Evolutionary conservation across 345 rosid species (phyloP).

Genomic region (Barbarea vulgaris): DNA sequence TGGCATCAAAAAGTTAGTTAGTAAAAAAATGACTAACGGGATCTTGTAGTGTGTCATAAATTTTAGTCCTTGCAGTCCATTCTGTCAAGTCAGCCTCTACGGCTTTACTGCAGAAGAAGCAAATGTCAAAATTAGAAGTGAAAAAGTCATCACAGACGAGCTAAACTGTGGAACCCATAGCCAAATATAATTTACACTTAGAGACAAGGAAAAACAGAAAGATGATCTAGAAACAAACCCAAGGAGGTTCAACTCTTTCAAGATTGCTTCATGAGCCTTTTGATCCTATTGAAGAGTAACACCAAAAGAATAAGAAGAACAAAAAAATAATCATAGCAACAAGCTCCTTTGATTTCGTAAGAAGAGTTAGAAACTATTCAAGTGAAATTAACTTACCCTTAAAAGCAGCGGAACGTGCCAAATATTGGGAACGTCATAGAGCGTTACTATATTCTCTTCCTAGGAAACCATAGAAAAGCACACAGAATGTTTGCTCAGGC

Average conservation of each 20-base stretch:
- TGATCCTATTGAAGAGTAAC: slow-evolving; percentile 62
- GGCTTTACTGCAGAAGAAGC: slow-evolving; percentile 55
- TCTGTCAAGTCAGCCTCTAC: slow-evolving; percentile 63
- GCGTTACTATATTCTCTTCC: slow-evolving; percentile 79
- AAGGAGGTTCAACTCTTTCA: slow-evolving; percentile 67
- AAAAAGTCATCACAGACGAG: slow-evolving; percentile 11
- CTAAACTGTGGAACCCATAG: slow-evolving; percentile 9
- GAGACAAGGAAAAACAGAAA: not conserved
- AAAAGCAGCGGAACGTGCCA: slow-evolving; percentile 93
- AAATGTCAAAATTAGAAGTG: slow-evolving; percentile 18
- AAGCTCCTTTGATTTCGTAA: not conserved
- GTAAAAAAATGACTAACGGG: slow-evolving; percentile 54
- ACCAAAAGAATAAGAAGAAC: slow-evolving; percentile 13
- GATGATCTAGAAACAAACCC: slow-evolving; percentile 56
- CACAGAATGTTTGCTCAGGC: not conserved
- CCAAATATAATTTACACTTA: not conserved
- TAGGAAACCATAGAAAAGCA: slow-evolving; percentile 42
- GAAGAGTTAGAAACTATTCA: not conserved
- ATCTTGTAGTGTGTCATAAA: slow-evolving; percentile 66
- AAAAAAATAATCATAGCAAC: slow-evolving; percentile 6
- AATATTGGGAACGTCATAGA: slow-evolving; percentile 87
- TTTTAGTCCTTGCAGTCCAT: slow-evolving; percentile 82
- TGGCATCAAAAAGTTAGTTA: not conserved
- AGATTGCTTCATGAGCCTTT: slow-evolving; percentile 85
- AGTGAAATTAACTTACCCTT: slow-evolving; percentile 52